phyloP scores from a whole-genome alignment of 2,329 filamentous ascomycete genomes.

The Parascedosporium putredinis region DNA sequence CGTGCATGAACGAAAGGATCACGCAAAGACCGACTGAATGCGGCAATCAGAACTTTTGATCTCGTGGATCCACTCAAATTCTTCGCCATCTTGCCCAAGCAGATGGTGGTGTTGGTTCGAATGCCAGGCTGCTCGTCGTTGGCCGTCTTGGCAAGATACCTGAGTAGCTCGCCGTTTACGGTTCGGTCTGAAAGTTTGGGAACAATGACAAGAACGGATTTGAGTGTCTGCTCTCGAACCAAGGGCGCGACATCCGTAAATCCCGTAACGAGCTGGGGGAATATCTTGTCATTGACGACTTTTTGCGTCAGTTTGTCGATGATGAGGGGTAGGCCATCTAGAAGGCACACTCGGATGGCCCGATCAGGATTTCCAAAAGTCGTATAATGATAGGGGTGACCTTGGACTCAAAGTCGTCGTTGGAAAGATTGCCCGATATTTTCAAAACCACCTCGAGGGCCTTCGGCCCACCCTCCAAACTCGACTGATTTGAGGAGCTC shows the following conservation, averaged over 20 bases:
- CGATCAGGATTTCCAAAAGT: constrained; percentile 87
- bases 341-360: constrained; percentile 78
- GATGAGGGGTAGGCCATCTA: constrained; percentile 83
- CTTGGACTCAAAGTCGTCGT: constrained; percentile 78
- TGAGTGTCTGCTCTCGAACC: constrained; percentile 90
- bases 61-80: constrained; percentile 70
- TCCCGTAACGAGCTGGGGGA: constrained; percentile 90
- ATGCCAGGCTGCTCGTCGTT: constrained; percentile 98
- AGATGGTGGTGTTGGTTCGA: constrained; percentile 95
- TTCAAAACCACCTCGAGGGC: constrained; percentile 83
- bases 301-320: constrained; percentile 84
- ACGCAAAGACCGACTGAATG: constrained; percentile 77
- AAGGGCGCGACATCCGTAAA: constrained; percentile 88
- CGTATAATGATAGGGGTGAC: constrained; percentile 81
- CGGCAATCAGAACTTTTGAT: constrained; percentile 83
- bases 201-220: constrained; percentile 81
- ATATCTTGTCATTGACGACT: constrained; percentile 91
- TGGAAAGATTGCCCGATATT: constrained; percentile 75
- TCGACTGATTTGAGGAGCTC: constrained; percentile 98
- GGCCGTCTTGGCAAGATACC: constrained; percentile 85
- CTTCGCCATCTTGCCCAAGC: constrained; percentile 88
- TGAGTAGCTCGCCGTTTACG: constrained; percentile 86
- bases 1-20: constrained; percentile 93
- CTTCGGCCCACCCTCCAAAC: constrained; percentile 90
- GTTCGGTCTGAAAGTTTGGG: constrained; percentile 83